Percentiles rank a stretch among this genome's conserved stretches.
phyloP scores from a whole-genome alignment of 2,329 filamentous ascomycete species.

The Colletotrichum sp. region DNA sequence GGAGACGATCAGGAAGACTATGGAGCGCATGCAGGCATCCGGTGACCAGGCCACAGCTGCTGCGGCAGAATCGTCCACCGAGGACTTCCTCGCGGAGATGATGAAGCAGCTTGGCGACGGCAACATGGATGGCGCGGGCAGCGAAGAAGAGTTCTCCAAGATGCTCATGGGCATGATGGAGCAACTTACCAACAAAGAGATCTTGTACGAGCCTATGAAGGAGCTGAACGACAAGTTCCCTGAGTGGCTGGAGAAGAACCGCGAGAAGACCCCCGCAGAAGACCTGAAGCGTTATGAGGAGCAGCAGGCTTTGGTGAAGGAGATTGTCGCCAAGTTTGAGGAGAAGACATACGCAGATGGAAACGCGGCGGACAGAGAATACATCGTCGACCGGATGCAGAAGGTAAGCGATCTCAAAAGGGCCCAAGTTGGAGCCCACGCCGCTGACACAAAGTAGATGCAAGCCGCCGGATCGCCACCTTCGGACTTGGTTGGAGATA shows the following conservation, averaged over 20 bases:
- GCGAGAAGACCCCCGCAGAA: slow-evolving; percentile 65
- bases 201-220: slow-evolving; percentile 98
- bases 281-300: slow-evolving; percentile 82
- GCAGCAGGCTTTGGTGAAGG: slow-evolving; percentile 78
- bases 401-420: slow-evolving; percentile 65
- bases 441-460: slow-evolving; percentile 68
- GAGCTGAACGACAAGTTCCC: slow-evolving; percentile 94
- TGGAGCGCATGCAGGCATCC: slow-evolving; percentile 94
- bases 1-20: slow-evolving; percentile 90
- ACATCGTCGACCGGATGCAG: slow-evolving; percentile 97
- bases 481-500: slow-evolving; percentile 87
- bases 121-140: slow-evolving; percentile 58
- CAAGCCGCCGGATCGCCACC: slow-evolving; percentile 93
- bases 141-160: slow-evolving; percentile 89
- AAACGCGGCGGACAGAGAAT: slow-evolving; percentile 82
- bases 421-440: neutral
- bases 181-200: slow-evolving; percentile 97
- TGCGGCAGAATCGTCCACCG: slow-evolving; percentile 66
- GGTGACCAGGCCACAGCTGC: slow-evolving; percentile 85
- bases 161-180: slow-evolving; percentile 99
- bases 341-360: slow-evolving; percentile 80
- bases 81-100: slow-evolving; percentile 91
- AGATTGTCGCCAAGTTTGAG: slow-evolving; percentile 92
- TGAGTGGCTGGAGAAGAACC: slow-evolving; percentile 83
- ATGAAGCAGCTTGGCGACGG: slow-evolving; percentile 84